Percentiles rank a stretch among this genome's conserved stretches.
Conservation (phyloP, 2,329 filamentous ascomycete genomes). For the Fusarium secorum region DNA sequence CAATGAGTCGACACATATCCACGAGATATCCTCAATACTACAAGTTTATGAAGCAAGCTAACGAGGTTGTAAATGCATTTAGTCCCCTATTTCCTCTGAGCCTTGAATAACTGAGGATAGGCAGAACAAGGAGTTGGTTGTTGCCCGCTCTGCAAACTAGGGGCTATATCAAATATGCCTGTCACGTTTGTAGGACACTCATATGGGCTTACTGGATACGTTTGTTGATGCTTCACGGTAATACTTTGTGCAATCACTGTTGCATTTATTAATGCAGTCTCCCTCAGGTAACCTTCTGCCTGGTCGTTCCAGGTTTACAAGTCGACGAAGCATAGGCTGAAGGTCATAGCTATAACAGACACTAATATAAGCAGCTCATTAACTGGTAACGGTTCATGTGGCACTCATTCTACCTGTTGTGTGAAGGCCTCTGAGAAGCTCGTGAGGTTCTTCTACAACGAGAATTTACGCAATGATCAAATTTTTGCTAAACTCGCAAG, state of each 20-base stretch:
- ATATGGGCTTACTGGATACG: background rate
- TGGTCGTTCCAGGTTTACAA: background rate
- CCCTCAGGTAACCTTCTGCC: background rate
- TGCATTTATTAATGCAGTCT: background rate
- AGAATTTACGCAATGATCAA: constrained; percentile 40
- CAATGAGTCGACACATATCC: background rate
- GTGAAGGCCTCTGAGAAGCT: background rate
- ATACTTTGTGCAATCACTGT: background rate
- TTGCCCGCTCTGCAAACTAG: constrained; percentile 1
- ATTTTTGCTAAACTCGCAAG: background rate
- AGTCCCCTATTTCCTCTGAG: background rate
- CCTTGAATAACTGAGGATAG: background rate
- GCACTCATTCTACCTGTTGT: background rate
- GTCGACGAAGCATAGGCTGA: background rate
- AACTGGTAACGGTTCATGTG: no score
- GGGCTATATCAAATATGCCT: background rate
- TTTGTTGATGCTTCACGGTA: background rate
- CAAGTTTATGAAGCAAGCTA: background rate
- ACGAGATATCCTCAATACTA: background rate
- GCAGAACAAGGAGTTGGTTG: background rate
- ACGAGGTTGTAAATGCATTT: background rate
- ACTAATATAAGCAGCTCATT: background rate
- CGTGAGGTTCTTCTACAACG: constrained; percentile 15
- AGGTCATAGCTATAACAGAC: background rate
- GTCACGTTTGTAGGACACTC: background rate